These are phyloP conservation scores for Exophiala bonariae DNA, from an alignment of 2,329 filamentous ascomycete species.

Conservation along the genomic window DNA sequence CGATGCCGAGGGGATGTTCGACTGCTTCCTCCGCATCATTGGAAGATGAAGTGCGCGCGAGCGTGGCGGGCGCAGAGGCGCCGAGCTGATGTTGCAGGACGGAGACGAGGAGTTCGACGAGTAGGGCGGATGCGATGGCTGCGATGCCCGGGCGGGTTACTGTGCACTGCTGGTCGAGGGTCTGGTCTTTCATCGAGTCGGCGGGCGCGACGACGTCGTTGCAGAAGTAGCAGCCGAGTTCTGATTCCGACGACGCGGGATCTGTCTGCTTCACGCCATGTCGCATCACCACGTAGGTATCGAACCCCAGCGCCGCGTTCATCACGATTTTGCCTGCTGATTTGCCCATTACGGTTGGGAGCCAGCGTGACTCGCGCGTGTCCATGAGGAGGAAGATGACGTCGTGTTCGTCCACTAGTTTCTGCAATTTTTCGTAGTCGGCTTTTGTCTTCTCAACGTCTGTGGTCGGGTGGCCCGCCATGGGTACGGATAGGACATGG, in stretches of 20 bases:
- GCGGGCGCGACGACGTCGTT: conserved; percentile 94
- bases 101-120: conserved; percentile 87
- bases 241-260: conserved; percentile 50
- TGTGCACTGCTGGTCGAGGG: conserved; percentile 96
- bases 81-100: conserved; percentile 77
- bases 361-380: conserved; percentile 88
- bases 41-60: conserved; percentile 8
- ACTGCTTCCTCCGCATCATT: conserved; percentile 33
- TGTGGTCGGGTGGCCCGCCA: conserved; percentile 87
- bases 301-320: conserved; percentile 94
- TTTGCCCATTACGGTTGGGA: conserved; percentile 95
- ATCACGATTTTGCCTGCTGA: conserved; percentile 90
- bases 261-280: conserved; percentile 70
- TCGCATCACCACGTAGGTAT: conserved; percentile 96
- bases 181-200: conserved; percentile 89
- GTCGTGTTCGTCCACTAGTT: conserved; percentile 80
- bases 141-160: conserved; percentile 92
- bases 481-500: conserved; percentile 82
- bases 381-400: conserved; percentile 97
- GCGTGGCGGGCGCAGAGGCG: conserved; percentile 36
- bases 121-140: conserved; percentile 83
- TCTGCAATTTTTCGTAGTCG: conserved; percentile 74
- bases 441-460: conserved; percentile 68
- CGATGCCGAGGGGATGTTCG: conserved; percentile 50
- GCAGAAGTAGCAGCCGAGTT: conserved; percentile 95